Base-by-base conservation (phyloP, 257 asterid species). In the Solanum raphanifolium region DNA sequence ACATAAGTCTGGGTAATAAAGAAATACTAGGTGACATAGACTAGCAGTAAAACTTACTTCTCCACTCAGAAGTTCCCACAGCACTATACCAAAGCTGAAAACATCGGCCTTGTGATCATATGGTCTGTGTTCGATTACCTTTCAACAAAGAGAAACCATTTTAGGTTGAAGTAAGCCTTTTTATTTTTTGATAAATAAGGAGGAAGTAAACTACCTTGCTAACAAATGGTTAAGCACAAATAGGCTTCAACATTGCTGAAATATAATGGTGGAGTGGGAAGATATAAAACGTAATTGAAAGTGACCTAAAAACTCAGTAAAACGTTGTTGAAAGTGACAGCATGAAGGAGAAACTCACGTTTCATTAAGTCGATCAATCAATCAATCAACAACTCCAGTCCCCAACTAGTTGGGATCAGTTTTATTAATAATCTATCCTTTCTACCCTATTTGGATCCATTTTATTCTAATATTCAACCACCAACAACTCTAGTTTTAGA, bases 101-200 rank as follows among this genome's bases (percentile, higher is more conserved):
- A 92, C 90, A 86, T 92, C 94, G 2, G 92, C 94, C 90, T 88
- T 92, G 86, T 90, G 90, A 88, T 92, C 91, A 76, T 90, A 90
- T 11, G 92, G 92, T 25, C 91, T 92, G 89, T 92, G 92, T 38
- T 92, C 91, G 84, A 92, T 92, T 39, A 92, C 92, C 92, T 92
- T 88, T 88, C 83, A 69, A 74, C 83, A 78, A 39, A 15, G 34
- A 78, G n/a, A 78, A 78, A 78, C 84, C 60, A 78, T 78, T 78
- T 39, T 78, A 78, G 84, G 84, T 78, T n/a, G 84, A 39, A 78
- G 81, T 7, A 72, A 32, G 10, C 79, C 43, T 32, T 31, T 72
- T 72, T 72, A 13, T 68, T 68, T 32, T 32, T 32, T 39, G 34
- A n/a, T n/a, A 76, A 76, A 76, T 38, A n/a, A 76, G 27, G 58